Conservation (phyloP, 2,329 filamentous ascomycete species). For the Fusarium palustre region DNA sequence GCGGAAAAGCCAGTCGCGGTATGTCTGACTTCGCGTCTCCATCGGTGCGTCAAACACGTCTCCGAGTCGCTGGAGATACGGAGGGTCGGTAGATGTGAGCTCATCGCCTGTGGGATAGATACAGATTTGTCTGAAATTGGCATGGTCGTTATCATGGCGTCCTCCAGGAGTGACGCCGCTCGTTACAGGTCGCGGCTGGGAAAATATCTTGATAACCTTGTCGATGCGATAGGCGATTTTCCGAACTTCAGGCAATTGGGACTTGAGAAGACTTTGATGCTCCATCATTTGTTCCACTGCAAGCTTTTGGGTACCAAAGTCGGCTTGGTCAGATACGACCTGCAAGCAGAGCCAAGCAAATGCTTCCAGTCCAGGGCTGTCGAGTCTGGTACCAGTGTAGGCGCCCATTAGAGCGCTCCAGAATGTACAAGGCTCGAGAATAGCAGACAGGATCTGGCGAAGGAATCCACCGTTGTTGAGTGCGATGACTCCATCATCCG, state of each 20-base stretch:
- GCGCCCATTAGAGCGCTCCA: conserved; percentile 62
- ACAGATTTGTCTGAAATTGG: conserved; percentile 68
- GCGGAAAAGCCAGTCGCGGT: conserved; percentile 79
- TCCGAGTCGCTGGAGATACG: conserved; percentile 67
- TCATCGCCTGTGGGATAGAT: conserved; percentile 77
- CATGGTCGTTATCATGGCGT: conserved; percentile 79
- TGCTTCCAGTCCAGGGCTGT: conserved; percentile 48
- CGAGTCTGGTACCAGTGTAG: conserved; percentile 48
- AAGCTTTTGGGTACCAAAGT: conserved; percentile 14
- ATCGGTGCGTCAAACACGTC: conserved; percentile 58
- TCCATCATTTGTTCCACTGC: conserved; percentile 47
- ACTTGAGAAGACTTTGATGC: conserved; percentile 40
- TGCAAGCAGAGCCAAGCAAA: conserved; percentile 64
- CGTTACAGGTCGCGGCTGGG: neutral
- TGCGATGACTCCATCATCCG: conserved; percentile 25
- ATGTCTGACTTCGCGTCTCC: conserved; percentile 56
- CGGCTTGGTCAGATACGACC: conserved; percentile 49
- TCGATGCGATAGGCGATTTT: conserved; percentile 54
- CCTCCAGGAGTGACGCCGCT: conserved; percentile 64
- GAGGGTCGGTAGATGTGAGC: conserved; percentile 62
- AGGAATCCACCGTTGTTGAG: conserved; percentile 42
- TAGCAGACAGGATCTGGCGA: conserved; percentile 53
- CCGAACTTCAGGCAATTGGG: conserved; percentile 42
- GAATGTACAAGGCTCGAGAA: conserved; percentile 65
- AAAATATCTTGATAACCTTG: conserved; percentile 51